phyloP scores from a whole-genome alignment of 2,329 filamentous ascomycete genomes.

The Aureobasidium sp. region DNA sequence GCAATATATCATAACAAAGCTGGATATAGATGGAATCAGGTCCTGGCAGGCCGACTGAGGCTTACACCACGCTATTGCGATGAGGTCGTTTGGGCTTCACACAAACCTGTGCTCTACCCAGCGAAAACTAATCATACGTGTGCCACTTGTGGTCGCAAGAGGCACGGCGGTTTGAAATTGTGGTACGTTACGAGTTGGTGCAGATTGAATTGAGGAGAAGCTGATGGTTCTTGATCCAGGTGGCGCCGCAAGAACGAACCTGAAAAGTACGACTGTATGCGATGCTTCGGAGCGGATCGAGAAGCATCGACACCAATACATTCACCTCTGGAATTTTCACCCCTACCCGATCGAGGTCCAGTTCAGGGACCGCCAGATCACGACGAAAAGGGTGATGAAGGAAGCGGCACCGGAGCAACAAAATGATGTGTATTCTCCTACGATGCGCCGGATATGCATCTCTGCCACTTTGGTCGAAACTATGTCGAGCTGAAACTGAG shows the following conservation, averaged over 20 bases:
- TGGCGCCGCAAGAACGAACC: not conserved
- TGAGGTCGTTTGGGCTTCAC: not conserved
- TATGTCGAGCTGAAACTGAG: too few relatives aligned
- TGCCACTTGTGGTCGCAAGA: not conserved
- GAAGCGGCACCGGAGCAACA: not conserved
- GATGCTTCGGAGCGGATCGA: not conserved
- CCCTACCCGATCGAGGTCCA: not conserved
- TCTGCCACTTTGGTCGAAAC: not conserved
- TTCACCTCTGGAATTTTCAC: not conserved
- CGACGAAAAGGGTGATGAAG: not conserved
- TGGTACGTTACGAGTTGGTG: not conserved
- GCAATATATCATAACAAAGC: not conserved
- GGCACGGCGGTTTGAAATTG: not conserved
- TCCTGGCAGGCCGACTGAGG: rapidly evolving
- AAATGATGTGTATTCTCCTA: not conserved
- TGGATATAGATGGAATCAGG: not conserved
- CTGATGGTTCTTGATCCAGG: not conserved
- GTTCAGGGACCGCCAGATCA: not conserved
- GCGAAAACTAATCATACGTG: not conserved
- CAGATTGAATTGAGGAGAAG: not conserved
- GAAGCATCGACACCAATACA: not conserved
- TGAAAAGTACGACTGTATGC: not conserved
- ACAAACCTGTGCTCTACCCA: not conserved
- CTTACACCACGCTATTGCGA: not conserved
- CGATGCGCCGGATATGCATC: not conserved